Percentiles rank a stretch among this genome's conserved stretches.
Conservation (phyloP, 2,329 filamentous ascomycete genomes). For the Orbilia blumenaviensis region DNA sequence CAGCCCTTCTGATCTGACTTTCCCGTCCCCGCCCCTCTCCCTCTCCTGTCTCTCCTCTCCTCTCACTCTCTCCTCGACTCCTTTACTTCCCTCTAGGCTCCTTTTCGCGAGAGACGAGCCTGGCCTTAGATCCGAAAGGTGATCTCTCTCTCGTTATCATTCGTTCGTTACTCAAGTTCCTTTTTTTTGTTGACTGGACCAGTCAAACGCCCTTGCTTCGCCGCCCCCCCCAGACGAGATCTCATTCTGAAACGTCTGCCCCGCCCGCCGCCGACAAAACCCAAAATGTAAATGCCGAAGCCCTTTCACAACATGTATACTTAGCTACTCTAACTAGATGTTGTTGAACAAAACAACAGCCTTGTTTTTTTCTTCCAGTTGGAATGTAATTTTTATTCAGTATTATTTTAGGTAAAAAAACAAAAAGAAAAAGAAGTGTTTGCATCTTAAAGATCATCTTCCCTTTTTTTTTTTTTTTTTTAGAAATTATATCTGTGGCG, state of each 20-base stretch:
- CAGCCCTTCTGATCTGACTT: not conserved
- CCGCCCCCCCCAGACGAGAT: not conserved
- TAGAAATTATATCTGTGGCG: not conserved
- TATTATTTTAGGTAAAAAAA: not conserved
- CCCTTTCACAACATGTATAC: slow-evolving; percentile 2
- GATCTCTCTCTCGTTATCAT: not conserved
- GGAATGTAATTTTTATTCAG: not conserved
- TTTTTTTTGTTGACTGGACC: not conserved
- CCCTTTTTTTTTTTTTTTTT: not conserved
- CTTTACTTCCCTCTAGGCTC: not conserved
- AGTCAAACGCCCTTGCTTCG: slow-evolving; percentile 1
- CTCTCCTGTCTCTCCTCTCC: not conserved
- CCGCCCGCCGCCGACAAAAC: not conserved
- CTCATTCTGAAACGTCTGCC: slow-evolving; percentile 18
- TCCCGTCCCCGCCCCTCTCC: not conserved
- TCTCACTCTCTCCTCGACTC: not conserved
- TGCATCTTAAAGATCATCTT: not conserved
- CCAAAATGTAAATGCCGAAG: too few species aligned
- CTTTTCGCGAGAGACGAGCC: not conserved
- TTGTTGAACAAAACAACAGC: not conserved
- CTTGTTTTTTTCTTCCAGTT: not conserved
- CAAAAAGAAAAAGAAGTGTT: too few species aligned
- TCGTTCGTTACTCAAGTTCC: too few species aligned
- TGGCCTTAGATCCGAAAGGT: not conserved
- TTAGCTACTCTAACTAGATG: not conserved